Base-by-base conservation (phyloP, 805 yeast species). In the Vanderwaltozyma yarrowii region DNA sequence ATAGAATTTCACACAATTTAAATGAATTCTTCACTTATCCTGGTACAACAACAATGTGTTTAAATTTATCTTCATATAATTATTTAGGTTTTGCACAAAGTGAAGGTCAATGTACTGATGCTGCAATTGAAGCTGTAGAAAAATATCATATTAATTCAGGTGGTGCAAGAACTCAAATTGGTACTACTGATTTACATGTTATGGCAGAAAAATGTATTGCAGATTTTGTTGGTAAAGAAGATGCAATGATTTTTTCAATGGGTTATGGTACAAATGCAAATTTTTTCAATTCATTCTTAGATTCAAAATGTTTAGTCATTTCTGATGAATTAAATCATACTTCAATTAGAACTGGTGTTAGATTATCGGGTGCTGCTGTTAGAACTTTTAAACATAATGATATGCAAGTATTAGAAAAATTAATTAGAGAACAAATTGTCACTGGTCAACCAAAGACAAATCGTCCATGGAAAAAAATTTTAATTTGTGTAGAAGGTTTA, bases 1-100 rank as follows among this genome's bases (percentile, higher is more conserved):
- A 86, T 51, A 76, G 98, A 50, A 63, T 67, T 24, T 71, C 87
- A n/a, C 69, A 70, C 33, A 80, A 80, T 47, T 73, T 74, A 51
- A 76, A 77, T 55, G 68, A 69, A 29, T 69, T 74, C 39, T 85
- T 80, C 56, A 70, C 76, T 25, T 84, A 81, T 54, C 75, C 85
- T 28, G 96, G 96, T 10, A 69, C 78, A 12, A 71, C 82, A 3
- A 73, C 75, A 7, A 80, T 80, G 47, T 85, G 94, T 57, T 68
- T 92, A 46, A 92, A 92, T 57, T 70, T 92, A 40, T 78, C 94
- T 3, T 80, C 95, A 3, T 92, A 92, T 64, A 92, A 92, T 62
- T 92, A 92, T 60, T 71, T 92, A 43, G 99, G 99, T 1, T 92
- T 92, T 64, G 98, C 96, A 17, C 97, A 92, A 64, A 80, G 94